These are phyloP conservation scores for Bromus sterilis DNA, from an alignment of 176 grass and related monocot genomes.

Conservation along the genomic window DNA sequence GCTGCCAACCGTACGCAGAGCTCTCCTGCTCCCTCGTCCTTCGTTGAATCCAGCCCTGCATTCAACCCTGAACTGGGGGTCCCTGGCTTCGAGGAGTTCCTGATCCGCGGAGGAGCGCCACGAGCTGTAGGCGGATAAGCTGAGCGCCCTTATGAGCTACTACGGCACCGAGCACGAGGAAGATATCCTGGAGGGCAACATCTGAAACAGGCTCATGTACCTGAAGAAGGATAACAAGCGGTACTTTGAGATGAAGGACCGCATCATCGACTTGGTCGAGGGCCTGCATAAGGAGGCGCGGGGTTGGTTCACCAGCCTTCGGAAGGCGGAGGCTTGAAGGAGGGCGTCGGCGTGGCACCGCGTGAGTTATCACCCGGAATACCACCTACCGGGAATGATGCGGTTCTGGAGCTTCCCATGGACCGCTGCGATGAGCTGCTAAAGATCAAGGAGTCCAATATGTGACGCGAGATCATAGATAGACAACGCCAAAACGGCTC, in stretches of 20 bases:
- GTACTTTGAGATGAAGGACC: slow-evolving; percentile 85
- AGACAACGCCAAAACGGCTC: too few species aligned
- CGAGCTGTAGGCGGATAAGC: slow-evolving; percentile 51
- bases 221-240: slow-evolving; percentile 67
- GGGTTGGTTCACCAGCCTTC: slow-evolving; percentile 39
- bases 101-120: slow-evolving; percentile 53
- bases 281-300: slow-evolving; percentile 46
- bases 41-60: not conserved
- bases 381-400: slow-evolving; percentile 20
- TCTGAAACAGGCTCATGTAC: slow-evolving; percentile 59
- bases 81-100: slow-evolving; percentile 43
- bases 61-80: slow-evolving; percentile 65
- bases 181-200: slow-evolving; percentile 90
- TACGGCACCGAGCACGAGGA: slow-evolving; percentile 66
- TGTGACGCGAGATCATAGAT: slow-evolving; percentile 14
- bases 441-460: slow-evolving; percentile 39
- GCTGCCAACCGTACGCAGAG: slow-evolving; percentile 17
- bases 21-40: not conserved
- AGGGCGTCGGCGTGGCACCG: slow-evolving; percentile 89
- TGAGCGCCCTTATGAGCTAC: slow-evolving; percentile 64
- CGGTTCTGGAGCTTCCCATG: slow-evolving; percentile 79
- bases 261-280: slow-evolving; percentile 57
- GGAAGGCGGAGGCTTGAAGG: slow-evolving; percentile 14
- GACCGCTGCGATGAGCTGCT: slow-evolving; percentile 53
- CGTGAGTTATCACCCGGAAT: slow-evolving; percentile 65